These are phyloP conservation scores for Triticum urartu DNA, from an alignment of 176 grass and related monocot genomes.

Conservation along the genomic window DNA sequence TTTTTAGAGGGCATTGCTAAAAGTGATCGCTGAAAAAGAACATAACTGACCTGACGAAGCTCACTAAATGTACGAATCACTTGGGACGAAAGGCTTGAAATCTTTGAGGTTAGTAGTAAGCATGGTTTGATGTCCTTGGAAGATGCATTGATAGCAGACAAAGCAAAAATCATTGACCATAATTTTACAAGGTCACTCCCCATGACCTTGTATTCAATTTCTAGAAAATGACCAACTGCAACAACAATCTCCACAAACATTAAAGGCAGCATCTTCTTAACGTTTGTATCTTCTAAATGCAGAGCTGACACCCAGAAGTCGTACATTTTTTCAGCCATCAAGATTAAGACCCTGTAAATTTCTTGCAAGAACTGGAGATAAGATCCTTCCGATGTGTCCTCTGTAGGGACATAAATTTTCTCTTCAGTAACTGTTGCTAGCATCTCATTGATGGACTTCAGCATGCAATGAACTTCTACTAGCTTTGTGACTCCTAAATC, in stretches of 20 bases:
- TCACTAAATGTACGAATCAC: constrained; percentile 80
- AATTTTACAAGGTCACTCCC: constrained; percentile 61
- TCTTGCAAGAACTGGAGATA: constrained; percentile 89
- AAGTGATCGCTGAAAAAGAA: constrained; percentile 25
- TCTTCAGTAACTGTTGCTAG: constrained; percentile 61
- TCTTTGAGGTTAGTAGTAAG: constrained; percentile 63
- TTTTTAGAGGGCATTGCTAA: neutral
- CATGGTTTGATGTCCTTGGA: constrained; percentile 55
- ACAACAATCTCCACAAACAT: constrained; percentile 69
- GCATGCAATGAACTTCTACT: constrained; percentile 83
- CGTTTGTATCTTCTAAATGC: constrained; percentile 49
- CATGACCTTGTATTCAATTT: constrained; percentile 88
- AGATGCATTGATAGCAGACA: constrained; percentile 70
- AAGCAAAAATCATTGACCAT: constrained; percentile 88
- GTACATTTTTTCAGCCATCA: constrained; percentile 63
- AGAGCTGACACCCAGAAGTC: constrained; percentile 69
- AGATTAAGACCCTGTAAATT: constrained; percentile 62
- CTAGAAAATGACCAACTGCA: constrained; percentile 68
- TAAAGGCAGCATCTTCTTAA: constrained; percentile 79
- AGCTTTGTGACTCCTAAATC: constrained; percentile 56
- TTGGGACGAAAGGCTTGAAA: constrained; percentile 67
- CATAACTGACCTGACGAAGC: constrained; percentile 88
- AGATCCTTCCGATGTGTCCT: constrained; percentile 70
- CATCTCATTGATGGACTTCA: constrained; percentile 86
- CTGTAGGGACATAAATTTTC: constrained; percentile 82